These are phyloP conservation scores for Podospora sp. DNA, from an alignment of 495 filamentous ascomycete genomes.

Conservation along the genomic window DNA sequence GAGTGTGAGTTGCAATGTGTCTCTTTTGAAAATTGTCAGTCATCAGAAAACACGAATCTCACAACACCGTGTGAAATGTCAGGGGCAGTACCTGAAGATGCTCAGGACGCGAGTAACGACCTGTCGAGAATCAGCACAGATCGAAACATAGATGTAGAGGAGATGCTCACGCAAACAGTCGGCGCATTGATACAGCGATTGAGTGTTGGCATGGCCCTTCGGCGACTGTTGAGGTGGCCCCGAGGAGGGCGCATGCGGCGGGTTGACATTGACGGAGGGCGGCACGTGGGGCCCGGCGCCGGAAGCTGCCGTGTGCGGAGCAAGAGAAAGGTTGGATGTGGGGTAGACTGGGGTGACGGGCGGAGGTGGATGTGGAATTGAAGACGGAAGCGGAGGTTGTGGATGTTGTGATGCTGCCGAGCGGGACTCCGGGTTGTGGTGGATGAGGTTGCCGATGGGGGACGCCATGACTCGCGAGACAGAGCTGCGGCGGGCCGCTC, in stretches of 20 bases:
- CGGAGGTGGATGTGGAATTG: constrained; percentile 6
- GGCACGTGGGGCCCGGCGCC: constrained; percentile 5
- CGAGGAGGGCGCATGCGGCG: not conserved
- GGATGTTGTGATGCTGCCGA: not conserved
- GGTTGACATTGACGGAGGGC: not conserved
- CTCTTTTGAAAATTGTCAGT: constrained; percentile 33
- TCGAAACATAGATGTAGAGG: not conserved
- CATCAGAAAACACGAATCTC: not conserved
- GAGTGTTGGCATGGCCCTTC: constrained; percentile 31
- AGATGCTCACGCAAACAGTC: constrained; percentile 46
- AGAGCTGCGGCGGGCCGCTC: not conserved
- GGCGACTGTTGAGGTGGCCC: not conserved
- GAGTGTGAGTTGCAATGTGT: constrained; percentile 60
- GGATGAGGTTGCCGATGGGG: constrained; percentile 29
- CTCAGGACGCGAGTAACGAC: constrained; percentile 57
- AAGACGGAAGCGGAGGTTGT: constrained; percentile 19
- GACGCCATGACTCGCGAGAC: constrained; percentile 28
- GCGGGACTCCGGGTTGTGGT: constrained; percentile 3
- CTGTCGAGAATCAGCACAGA: constrained; percentile 1
- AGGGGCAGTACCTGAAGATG: constrained; percentile 45
- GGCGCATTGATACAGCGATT: constrained; percentile 56
- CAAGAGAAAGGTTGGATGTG: constrained; percentile 1
- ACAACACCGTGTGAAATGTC: constrained; percentile 6
- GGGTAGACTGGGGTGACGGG: not conserved
- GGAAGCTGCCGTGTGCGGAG: constrained; percentile 12